Conservation (phyloP, 768 basidiomycete genomes). For the Lactarius sanguifluus region DNA sequence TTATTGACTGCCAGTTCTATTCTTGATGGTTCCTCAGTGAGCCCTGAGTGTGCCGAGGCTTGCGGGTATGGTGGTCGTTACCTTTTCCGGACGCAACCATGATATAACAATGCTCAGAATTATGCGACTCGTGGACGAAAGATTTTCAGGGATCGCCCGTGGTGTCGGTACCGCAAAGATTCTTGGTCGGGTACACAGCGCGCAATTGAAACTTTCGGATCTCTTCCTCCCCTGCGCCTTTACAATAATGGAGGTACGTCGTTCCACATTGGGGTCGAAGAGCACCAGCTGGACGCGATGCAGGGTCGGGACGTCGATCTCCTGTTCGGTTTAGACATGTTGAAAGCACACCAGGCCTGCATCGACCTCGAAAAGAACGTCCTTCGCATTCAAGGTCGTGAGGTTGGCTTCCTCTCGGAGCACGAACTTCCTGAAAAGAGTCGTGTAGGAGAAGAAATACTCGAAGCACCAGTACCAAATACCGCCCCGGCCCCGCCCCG, state of each 20-base stretch:
- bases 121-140: constrained; percentile 88
- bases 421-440: constrained; percentile 91
- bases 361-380: constrained; percentile 91
- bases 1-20: constrained; percentile 8
- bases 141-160: constrained; percentile 85
- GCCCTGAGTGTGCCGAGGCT: constrained; percentile 85
- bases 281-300: background rate
- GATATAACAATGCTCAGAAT: constrained; percentile 48
- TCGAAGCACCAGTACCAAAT: constrained; percentile 22
- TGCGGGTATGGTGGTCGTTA: constrained; percentile 62
- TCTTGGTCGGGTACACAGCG: constrained; percentile 90
- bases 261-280: background rate
- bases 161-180: constrained; percentile 96
- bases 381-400: constrained; percentile 88
- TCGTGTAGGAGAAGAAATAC: constrained; percentile 42
- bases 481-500: background rate
- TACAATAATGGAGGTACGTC: constrained; percentile 89
- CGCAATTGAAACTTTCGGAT: constrained; percentile 86
- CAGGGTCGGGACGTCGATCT: constrained; percentile 92
- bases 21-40: constrained; percentile 53
- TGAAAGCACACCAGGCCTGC: constrained; percentile 94
- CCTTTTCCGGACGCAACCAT: constrained; percentile 24
- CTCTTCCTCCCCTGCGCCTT: constrained; percentile 87
- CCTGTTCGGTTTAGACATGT: constrained; percentile 98
- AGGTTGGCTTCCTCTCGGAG: constrained; percentile 87